Evolutionary conservation across 441 rosid genomes (phyloP).

Genomic region (Erodium chrysanthum): DNA sequence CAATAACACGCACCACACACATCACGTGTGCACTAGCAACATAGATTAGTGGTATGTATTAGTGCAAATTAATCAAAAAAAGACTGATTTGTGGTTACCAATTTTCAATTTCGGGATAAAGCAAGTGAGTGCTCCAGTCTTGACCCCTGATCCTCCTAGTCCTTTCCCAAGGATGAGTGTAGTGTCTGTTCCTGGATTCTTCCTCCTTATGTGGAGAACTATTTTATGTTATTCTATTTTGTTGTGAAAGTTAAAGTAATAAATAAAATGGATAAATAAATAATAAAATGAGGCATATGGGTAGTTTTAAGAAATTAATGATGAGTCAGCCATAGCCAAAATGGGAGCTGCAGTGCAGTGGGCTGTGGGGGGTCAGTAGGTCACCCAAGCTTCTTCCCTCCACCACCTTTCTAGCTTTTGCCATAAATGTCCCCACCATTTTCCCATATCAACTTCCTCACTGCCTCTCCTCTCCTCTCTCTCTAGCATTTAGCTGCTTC

Average conservation of each 20-base stretch:
- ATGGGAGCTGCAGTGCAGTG: background rate
- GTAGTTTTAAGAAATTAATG: background rate
- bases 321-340: background rate
- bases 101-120: background rate
- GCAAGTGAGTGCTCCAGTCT: background rate
- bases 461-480: background rate
- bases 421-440: conserved; percentile 7
- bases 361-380: background rate
- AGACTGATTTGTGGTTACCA: background rate
- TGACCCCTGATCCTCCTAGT: too few relatives aligned
- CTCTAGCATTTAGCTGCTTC: background rate
- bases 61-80: background rate
- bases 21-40: background rate
- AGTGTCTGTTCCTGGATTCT: background rate
- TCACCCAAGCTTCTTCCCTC: background rate
- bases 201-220: background rate
- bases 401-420: background rate
- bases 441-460: background rate
- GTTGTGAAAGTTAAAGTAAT: background rate
- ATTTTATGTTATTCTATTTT: background rate
- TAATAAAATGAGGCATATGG: background rate
- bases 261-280: background rate
- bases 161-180: too few relatives aligned
- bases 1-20: background rate
- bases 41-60: background rate